These are phyloP conservation scores for Marchantia paleacea DNA, from an alignment of 225 moss, liverwort and hornwort species.

Conservation along the genomic window DNA sequence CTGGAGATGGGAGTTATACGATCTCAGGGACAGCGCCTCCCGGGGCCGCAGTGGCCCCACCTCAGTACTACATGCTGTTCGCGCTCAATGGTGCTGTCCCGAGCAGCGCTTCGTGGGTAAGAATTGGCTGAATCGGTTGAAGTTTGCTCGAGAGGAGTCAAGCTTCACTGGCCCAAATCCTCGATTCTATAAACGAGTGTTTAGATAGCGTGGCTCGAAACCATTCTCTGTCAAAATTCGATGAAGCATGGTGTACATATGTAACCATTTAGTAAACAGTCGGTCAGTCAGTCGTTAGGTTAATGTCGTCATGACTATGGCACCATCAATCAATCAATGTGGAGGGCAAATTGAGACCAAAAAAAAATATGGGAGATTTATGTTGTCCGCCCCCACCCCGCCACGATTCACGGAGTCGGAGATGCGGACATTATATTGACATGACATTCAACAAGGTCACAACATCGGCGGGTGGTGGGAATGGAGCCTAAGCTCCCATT, in stretches of 20 bases:
- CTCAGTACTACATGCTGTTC: conserved; percentile 81
- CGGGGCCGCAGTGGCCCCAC: conserved; percentile 50
- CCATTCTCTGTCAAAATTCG: not conserved
- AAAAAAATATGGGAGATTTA: too few relatives aligned
- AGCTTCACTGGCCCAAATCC: not conserved
- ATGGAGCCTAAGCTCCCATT: too few relatives aligned
- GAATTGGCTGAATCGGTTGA: conserved; percentile 18
- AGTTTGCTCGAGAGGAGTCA: not conserved
- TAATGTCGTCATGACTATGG: too few relatives aligned
- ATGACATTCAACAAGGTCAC: too few relatives aligned
- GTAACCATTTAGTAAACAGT: too few relatives aligned
- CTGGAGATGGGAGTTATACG: conserved; percentile 25
- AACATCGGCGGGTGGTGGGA: too few relatives aligned
- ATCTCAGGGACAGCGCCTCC: conserved; percentile 54
- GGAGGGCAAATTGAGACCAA: too few relatives aligned
- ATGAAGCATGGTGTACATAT: not conserved
- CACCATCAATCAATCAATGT: too few relatives aligned
- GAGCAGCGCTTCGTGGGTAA: conserved; percentile 62
- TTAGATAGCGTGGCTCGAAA: not conserved
- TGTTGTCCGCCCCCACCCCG: too few relatives aligned
- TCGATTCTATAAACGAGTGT: not conserved
- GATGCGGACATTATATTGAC: too few relatives aligned
- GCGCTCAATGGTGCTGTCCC: conserved; percentile 66
- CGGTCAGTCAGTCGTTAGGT: too few relatives aligned
- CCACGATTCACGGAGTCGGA: too few relatives aligned